Conservation (phyloP, 2,329 filamentous ascomycete species). For the Pestalotiopsis sp. region DNA sequence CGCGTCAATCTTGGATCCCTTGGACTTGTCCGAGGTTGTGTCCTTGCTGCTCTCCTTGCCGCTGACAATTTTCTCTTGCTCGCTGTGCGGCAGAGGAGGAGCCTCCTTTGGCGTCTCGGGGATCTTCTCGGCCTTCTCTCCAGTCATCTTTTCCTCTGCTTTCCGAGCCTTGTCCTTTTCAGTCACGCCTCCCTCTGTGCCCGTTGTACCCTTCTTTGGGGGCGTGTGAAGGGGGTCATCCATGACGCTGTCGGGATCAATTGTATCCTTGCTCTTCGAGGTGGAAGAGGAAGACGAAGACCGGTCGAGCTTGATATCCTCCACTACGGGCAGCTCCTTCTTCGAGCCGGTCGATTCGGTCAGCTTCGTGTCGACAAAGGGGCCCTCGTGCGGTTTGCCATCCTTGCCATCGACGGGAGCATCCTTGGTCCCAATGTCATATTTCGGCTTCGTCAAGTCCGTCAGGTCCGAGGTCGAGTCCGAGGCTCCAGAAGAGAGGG, state of each 20-base stretch:
- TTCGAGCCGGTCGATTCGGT: conserved; percentile 34
- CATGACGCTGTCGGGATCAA: conserved; percentile 84
- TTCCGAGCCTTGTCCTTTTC: conserved; percentile 81
- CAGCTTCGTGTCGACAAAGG: conserved; percentile 63
- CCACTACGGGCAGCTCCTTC: conserved; percentile 45
- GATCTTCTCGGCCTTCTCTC: conserved; percentile 69
- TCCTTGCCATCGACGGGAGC: conserved; percentile 91
- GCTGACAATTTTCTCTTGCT: conserved; percentile 67
- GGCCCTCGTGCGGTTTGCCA: conserved; percentile 89
- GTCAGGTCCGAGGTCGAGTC: conserved; percentile 19
- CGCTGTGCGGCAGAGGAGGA: conserved; percentile 78
- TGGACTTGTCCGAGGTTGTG: conserved; percentile 41
- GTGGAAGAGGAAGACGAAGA: conserved; percentile 34
- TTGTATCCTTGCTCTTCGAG: conserved; percentile 60
- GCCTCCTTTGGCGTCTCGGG: conserved; percentile 85
- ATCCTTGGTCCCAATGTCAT: conserved; percentile 63
- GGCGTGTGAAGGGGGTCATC: conserved; percentile 77
- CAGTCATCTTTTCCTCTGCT: conserved; percentile 66
- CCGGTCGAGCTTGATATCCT: conserved; percentile 53
- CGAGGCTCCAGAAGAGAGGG: conserved; percentile 23
- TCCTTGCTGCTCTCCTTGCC: conserved; percentile 43
- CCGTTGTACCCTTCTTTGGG: conserved; percentile 84
- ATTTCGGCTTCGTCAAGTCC: conserved; percentile 36
- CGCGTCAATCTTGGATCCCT: conserved; percentile 37
- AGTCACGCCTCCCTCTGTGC: conserved; percentile 86